phyloP scores from a whole-genome alignment of 768 basidiomycete genomes.

The Neoboletus magnificus region DNA sequence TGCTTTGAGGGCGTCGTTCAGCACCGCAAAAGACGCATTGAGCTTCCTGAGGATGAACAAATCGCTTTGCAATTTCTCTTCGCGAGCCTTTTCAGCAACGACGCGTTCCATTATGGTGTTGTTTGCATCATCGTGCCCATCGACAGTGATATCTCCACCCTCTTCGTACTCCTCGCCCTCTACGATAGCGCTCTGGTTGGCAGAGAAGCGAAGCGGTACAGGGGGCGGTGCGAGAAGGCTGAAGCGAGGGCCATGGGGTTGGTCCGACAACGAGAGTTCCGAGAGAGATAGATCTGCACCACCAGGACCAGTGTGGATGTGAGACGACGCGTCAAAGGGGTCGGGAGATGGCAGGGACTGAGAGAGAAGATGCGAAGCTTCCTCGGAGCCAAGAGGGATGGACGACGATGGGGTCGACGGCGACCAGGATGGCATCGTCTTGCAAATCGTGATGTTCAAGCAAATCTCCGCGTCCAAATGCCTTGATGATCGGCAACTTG shows the following conservation, averaged over 20 bases:
- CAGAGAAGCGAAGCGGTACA: conserved; percentile 10
- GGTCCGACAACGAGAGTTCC: conserved; percentile 48
- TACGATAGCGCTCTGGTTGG: conserved; percentile 24
- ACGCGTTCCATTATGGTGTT: conserved; percentile 24
- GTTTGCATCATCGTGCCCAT: conserved; percentile 17
- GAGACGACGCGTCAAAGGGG: conserved; percentile 28
- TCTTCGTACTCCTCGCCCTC: conserved; percentile 25
- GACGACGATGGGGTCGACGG: conserved; percentile 31
- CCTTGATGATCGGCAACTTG: not conserved
- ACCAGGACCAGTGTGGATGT: conserved; percentile 39
- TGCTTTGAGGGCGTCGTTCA: conserved; percentile 64
- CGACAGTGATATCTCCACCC: conserved; percentile 3
- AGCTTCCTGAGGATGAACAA: conserved; percentile 69
- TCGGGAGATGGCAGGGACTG: conserved; percentile 41
- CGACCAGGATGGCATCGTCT: conserved; percentile 29
- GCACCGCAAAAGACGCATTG: conserved; percentile 64
- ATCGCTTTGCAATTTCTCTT: conserved; percentile 75
- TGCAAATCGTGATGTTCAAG: not conserved
- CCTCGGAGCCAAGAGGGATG: conserved; percentile 17
- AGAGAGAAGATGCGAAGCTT: conserved; percentile 44
- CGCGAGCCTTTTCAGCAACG: conserved; percentile 40
- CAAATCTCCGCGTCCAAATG: not conserved
- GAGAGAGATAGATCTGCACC: conserved; percentile 56
- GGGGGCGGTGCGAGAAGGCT: conserved; percentile 32
- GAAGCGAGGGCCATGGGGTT: conserved; percentile 28